Base-by-base conservation (phyloP, 2,329 filamentous ascomycete species). In the Dothideomycetes sp. region DNA sequence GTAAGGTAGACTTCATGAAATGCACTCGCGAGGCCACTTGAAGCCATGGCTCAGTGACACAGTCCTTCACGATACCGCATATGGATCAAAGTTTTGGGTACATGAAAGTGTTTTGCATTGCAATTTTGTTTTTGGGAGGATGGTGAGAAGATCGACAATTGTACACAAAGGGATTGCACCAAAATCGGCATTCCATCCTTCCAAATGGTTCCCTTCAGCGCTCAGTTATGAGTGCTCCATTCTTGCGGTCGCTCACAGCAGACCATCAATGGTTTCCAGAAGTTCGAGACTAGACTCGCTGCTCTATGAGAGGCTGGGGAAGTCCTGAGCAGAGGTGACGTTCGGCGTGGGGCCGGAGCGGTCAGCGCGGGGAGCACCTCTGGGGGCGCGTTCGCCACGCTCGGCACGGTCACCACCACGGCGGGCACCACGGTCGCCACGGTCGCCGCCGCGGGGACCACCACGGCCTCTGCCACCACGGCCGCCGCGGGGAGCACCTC, bases 401-500 rank as follows among this genome's bases (percentile, higher is more conserved):
- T 55, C 61, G 53, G 61, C 62, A 45, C 67, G 53, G 43, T 62
- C 43, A 30, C 45, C 42, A 41, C 49, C 49, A 45, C 64, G 66
- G 56, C 61, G 64, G 37, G 63, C 64, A 43, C 67, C 53, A 45
- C 54, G 53, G 39, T 56, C 55, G 35, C 58, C 48, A 41, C 63
- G 60, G 48, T 55, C 61, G 53, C 62, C 62, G 45, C 69, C 67
- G 49, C 68, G 64, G 49, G 66, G 65, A 49, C 67, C 65, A 48
- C 72, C 68, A 49, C 69, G 64, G 50, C 69, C 68, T 45, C 70
- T 68, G 35, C 66, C 66, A 47, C 70, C 64, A 37, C 56, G 52
- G 34, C 53, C 55, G 35, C 59, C 55, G 42, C 57, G 53, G 45
- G 61, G 54, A 51, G 64, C 62, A 46, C 65, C 65, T 42, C 67